These are phyloP conservation scores for Trichoderma reesei DNA, from an alignment of 495 filamentous ascomycete species.

Conservation along the genomic window DNA sequence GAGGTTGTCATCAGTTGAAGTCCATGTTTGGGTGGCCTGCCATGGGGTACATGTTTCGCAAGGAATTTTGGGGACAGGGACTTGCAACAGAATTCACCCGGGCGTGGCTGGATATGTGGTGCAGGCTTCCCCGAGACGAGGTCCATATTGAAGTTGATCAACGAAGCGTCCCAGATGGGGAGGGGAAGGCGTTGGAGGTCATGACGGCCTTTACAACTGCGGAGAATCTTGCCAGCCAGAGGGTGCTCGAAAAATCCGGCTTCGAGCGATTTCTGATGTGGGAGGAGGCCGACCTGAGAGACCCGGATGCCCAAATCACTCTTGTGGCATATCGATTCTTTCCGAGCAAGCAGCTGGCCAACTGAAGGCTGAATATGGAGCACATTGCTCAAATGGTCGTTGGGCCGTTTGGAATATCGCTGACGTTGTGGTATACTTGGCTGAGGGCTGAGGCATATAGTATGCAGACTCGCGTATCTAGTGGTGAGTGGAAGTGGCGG, in stretches of 20 bases:
- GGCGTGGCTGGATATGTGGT: conserved; percentile 29
- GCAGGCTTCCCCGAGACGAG: conserved; percentile 27
- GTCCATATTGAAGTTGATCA: conserved; percentile 18
- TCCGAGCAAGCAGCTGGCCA: not conserved
- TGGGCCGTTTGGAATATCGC: no score
- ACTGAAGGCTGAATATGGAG: not conserved
- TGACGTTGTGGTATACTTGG: no score
- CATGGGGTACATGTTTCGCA: conserved; percentile 38
- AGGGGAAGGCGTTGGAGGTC: conserved; percentile 18
- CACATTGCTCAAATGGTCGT: no score
- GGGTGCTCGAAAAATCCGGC: conserved; percentile 29
- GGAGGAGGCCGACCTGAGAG: conserved; percentile 18
- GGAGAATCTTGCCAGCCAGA: conserved; percentile 27
- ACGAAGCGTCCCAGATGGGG: conserved; percentile 10
- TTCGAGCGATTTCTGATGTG: conserved; percentile 24
- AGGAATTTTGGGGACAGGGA: conserved; percentile 36
- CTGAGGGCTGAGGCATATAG: no score
- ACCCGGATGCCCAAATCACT: not conserved
- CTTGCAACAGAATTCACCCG: conserved; percentile 36
- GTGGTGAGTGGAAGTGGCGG: no score
- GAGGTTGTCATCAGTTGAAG: conserved; percentile 20
- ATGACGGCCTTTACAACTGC: conserved; percentile 28
- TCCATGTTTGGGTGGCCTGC: conserved; percentile 33
- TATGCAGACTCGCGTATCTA: no score
- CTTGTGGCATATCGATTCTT: not conserved